Conservation (phyloP, 768 basidiomycete genomes). For the Termitomyces sp. region DNA sequence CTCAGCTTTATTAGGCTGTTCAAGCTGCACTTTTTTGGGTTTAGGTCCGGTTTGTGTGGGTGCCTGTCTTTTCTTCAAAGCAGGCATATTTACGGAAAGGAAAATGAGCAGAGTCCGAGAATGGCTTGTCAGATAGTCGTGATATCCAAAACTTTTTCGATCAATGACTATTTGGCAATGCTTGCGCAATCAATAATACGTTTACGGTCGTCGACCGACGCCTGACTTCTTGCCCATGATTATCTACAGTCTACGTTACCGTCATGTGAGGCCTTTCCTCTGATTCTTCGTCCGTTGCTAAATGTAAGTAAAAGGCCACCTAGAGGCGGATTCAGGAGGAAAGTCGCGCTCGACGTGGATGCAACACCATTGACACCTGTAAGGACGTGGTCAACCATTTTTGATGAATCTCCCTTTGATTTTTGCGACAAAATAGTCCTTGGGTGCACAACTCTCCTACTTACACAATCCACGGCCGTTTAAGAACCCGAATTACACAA, state of each 20-base stretch:
- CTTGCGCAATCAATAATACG: constrained; percentile 5
- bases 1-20: constrained; percentile 20
- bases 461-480: constrained; percentile 67
- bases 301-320: constrained; percentile 30
- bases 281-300: neutral
- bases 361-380: constrained; percentile 39
- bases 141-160: constrained; percentile 13
- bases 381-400: constrained; percentile 7
- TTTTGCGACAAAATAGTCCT: constrained; percentile 36
- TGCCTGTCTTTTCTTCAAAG: constrained; percentile 46
- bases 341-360: constrained; percentile 33
- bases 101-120: neutral
- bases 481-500: constrained; percentile 67
- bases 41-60: constrained; percentile 39
- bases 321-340: constrained; percentile 36
- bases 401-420: neutral
- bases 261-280: neutral
- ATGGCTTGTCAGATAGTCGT: neutral
- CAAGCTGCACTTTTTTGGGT: constrained; percentile 47
- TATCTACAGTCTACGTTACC: neutral
- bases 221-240: neutral
- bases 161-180: constrained; percentile 8
- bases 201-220: too few relatives aligned
- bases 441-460: constrained; percentile 73
- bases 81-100: constrained; percentile 26